Base-by-base conservation (phyloP, 345 rosid genomes). In the Syzygium aromaticum region DNA sequence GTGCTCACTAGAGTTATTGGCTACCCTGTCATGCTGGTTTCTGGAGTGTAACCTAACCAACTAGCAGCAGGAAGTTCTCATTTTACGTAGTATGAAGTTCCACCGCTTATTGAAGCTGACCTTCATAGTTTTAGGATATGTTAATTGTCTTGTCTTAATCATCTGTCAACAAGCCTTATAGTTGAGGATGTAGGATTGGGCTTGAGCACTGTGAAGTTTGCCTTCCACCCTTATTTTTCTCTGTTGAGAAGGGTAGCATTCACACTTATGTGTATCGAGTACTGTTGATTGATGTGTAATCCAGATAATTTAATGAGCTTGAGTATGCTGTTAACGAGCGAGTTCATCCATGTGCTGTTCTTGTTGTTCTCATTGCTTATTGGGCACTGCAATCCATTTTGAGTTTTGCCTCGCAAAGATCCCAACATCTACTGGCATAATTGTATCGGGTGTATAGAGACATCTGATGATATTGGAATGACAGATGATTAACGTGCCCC, bases 1-100 rank as follows among this genome's bases (percentile, higher is more conserved):
- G 92, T 88, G 91, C 84, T 90, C 92, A 85, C 56, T 87, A 87
- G 86, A 88, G 78, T 43, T 43, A 87, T 52, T 84, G 52, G 43
- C 82, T 54, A 67, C 88, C 77, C 86, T 80, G 53, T 73, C 51
- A 38, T 86, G 88, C 89, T 53, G 51, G 73, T 40, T 85, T 25
- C 85, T 33, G 63, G 84, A 83, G 54, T 88, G 86, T 90, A 90
- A 90, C 87, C 94, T 92, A 91, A 91, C 94, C 84, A 73, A 87
- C 89, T 92, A 90, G 94, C 87, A 73, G 88, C 91, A 88, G 88
- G 86, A 86, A 67, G 85, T 87, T 77, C 87, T 87, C 90, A 87
- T 90, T 90, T 87, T 89, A 88, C 88, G 85, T 92, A 90, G 90
- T 90, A 54, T 91, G 93, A 89, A 90, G 90, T 54, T 87, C 87